phyloP scores from a whole-genome alignment of 169 alveolate species.

The Neospora caninum region DNA sequence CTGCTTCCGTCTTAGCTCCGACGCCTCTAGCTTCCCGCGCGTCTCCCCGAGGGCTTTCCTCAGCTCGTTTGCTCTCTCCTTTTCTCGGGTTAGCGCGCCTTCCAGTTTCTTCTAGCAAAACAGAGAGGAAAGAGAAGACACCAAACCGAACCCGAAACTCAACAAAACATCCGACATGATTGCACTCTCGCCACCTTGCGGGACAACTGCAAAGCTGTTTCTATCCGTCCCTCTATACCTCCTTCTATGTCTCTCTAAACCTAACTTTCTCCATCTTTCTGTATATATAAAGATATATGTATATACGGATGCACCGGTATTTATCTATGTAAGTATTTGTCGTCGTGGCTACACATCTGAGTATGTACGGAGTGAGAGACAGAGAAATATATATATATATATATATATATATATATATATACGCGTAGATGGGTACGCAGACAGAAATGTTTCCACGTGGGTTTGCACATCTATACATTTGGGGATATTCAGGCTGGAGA shows the following conservation, averaged over 20 bases:
- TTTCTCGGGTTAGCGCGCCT: background rate
- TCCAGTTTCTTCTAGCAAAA: background rate
- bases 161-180: background rate
- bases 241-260: background rate
- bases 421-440: background rate
- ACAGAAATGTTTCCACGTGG: background rate
- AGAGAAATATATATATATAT: background rate
- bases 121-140: background rate
- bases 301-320: background rate
- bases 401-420: background rate
- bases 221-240: background rate
- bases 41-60: background rate
- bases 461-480: background rate
- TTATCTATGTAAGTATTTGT: background rate
- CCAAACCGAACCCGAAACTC: background rate
- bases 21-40: background rate
- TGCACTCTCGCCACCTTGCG: background rate
- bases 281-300: background rate
- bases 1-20: background rate
- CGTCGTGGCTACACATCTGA: background rate
- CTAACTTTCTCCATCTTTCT: background rate
- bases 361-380: background rate
- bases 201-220: background rate
- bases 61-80: background rate
- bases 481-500: background rate